Base-by-base conservation (phyloP, 2,329 filamentous ascomycete genomes). In the Monosporascus sp. region DNA sequence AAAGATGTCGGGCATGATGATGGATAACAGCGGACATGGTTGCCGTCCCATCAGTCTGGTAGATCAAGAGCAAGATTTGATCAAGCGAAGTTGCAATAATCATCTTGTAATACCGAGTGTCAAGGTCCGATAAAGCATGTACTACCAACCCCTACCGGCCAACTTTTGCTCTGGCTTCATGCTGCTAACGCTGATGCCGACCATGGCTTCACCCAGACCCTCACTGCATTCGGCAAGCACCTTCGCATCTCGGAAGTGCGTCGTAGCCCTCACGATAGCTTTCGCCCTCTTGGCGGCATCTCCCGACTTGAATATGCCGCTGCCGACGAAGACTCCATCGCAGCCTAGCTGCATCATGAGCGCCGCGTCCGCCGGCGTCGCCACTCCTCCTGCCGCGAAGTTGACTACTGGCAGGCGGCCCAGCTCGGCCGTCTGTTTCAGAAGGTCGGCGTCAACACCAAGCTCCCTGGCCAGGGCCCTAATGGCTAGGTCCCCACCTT, bases 301-400 rank as follows among this genome's bases (percentile, higher is more conserved):
- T 18, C 93, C 93, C 5, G 85, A 90, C 83, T 97, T 97, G 83
- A 99, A 99, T 72, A 97, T 97, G 27, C 94, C 94, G 54, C 86
- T 91, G 27, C 94, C 94, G 37, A 99, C 94, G 69, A 99, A 99
- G 37, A 99, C 94, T 54, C 94, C 94, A 67, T 99, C 94, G 68
- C 94, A 97, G 56, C 94, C 94, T 59, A 99, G 78, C 79, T 97
- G 93, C 94, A 99, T 99, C 93, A 99, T 76, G 55, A 99, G 78
- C 2, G 94, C 94, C 0, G 94, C 94, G 73, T 99, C 94, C 0
- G 94, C 94, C 0, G 94, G 94, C 1, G 94, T 99, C n/a, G 94
- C 94, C n/a, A 99, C 89, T 54, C 94, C 94, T n/a, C 94, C 94
- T 3, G 94, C 94, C 0, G 94, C 94, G 64, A 99, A 97, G 79